Conservation (phyloP, 495 filamentous ascomycete species). For the Geoglossum glabrum region DNA sequence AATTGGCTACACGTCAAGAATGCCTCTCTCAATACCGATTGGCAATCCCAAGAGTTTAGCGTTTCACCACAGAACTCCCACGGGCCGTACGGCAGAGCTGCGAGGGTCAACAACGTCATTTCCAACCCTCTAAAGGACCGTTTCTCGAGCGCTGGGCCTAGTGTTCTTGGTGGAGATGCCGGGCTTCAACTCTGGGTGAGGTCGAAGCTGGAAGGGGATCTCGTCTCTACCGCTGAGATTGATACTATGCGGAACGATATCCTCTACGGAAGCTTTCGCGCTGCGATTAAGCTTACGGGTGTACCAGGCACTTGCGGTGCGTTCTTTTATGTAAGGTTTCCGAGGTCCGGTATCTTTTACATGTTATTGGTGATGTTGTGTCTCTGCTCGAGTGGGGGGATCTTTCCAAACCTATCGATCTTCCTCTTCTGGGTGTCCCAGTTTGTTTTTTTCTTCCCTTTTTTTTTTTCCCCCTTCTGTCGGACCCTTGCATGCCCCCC, state of each 20-base stretch:
- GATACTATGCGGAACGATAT: slow-evolving; percentile 36
- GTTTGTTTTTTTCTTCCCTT: too few relatives aligned
- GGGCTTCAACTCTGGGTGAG: slow-evolving; percentile 41
- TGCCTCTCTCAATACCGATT: slow-evolving; percentile 27
- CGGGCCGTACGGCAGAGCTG: slow-evolving; percentile 47
- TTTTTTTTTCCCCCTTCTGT: too few relatives aligned
- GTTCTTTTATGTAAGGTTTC: slow-evolving; percentile 48
- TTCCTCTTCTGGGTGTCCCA: too few relatives aligned
- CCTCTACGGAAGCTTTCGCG: slow-evolving; percentile 43
- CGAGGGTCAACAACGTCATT: slow-evolving; percentile 30
- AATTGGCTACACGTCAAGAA: slow-evolving; percentile 40
- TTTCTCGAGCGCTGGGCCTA: slow-evolving; percentile 19
- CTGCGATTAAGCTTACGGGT: slow-evolving; percentile 38
- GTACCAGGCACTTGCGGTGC: slow-evolving; percentile 48
- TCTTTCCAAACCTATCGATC: too few relatives aligned
- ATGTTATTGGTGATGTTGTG: too few relatives aligned
- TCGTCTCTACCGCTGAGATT: slow-evolving; percentile 40
- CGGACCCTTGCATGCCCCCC: too few relatives aligned
- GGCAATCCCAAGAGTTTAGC: slow-evolving; percentile 44
- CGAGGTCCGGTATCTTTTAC: background rate
- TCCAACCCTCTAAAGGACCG: slow-evolving; percentile 26
- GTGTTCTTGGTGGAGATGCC: slow-evolving; percentile 26
- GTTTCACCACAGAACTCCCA: slow-evolving; percentile 28
- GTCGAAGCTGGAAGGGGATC: slow-evolving; percentile 12
- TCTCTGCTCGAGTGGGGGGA: too few relatives aligned